Base-by-base conservation (phyloP, 2,329 filamentous ascomycete species). In the Colletotrichum limetticola region DNA sequence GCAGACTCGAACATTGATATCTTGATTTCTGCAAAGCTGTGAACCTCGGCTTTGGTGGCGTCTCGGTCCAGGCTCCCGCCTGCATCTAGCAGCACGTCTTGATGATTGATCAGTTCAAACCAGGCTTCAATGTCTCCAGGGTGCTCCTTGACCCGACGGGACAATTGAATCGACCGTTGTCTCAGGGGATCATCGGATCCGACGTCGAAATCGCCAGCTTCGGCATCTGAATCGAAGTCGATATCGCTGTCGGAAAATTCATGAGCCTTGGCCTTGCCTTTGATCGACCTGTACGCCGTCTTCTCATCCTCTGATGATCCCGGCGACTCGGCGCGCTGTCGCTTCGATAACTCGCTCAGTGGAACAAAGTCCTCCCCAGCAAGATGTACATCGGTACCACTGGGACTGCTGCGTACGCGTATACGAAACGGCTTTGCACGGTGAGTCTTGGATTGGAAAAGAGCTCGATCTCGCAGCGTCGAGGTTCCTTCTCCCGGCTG, bases 1-100 rank as follows among this genome's bases (percentile, higher is more conserved):
- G 95, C 95, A 74, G 94, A 91, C 75, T 96, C 91, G 73, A 95
- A 94, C 74, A 97, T 90, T 2, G 92, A 91, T 2, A 97, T 84
- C 76, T 94, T 96, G 68, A 98, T 91, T 75, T 97, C 93, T 4
- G 94, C 91, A 67, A 94, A 90, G 74, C 92, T 92, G 74, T 88
- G 88, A 63, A 86, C 84, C 78, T 97, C 93, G 3, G 91, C 89
- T 32, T 85, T 84, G 0, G 90, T 91, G 35, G 78, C 81, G 52
- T 82, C 85, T 55, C 79, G 86, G 78, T 83, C 84, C 73, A 78
- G 79, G 56, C 82, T 82, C 26, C 86, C 83, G 30, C 86, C 85
- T 28, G 86, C 83, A 64, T 84, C 84, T 55, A 96, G 83, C 68
- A 97, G 85, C 2, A 82, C 81, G 74, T 95, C 91, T 82, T 98